Evolutionary conservation across 2,329 filamentous ascomycete genomes (phyloP), one percentile per base, ranked within the genome.

Genomic region (Aspergillus sp.): DNA sequence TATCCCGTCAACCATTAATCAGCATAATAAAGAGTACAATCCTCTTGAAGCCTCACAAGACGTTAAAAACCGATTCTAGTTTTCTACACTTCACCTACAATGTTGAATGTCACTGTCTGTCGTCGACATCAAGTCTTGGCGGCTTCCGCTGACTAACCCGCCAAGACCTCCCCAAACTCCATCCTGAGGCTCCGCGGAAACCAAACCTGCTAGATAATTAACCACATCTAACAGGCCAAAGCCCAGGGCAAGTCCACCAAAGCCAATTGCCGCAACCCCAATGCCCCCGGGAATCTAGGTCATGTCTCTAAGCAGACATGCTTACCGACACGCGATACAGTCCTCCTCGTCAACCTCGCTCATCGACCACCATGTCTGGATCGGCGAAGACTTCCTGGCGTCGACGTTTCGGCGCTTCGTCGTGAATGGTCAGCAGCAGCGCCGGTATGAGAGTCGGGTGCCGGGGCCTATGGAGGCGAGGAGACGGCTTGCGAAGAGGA

Each of bases 401-500:
- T 59, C 64, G 10, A 70, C 72, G 26, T 81, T 79, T 62, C 65
- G 70, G 42, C 73, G 69, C 36, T 71, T 69, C 47, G 19, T 19
- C 19, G 64, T 64, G 45, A 68, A 66, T 49, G 58, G 64, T 33
- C 70, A 73, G 11, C 36, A 38, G 26, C 36, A 38, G n/a, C 69
- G 71, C 56, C 74, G 79, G 49, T 69, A 79, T 73, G 79, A 77
- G 52, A 82, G 79, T 67, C 72, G 73, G 50, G 75, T 81, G 3
- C 81, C 81, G 8, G 81, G 81, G 2, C 81, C 81, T 56, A 67
- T 83, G 66, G 81, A 84, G 63, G 79, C 80, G 37, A 73, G 75
- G 48, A 71, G 73, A 56, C 69, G 81, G 41, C 66, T 75, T 37
- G 68, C 77, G 3, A 81, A 73, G 60, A 70, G 81, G 43, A 71